These are phyloP conservation scores for Solanum piurae DNA, from an alignment of 257 asterid species.

Conservation along the genomic window DNA sequence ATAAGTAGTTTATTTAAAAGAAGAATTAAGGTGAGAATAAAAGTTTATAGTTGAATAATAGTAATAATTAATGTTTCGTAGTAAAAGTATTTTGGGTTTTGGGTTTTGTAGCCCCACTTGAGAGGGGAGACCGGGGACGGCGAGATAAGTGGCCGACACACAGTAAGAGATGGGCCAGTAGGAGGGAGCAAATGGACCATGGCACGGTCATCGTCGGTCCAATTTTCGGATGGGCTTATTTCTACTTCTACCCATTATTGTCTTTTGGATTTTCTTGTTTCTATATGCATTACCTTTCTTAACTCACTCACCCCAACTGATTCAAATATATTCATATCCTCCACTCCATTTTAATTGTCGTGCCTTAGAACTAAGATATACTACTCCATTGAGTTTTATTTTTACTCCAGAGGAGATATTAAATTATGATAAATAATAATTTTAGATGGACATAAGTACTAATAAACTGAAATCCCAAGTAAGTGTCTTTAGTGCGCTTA, in stretches of 20 bases:
- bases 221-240: not conserved
- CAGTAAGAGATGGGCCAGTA: not conserved
- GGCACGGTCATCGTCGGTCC: conserved; percentile 4
- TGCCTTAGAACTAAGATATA: not conserved
- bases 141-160: conserved; percentile 4
- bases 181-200: conserved; percentile 4
- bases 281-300: not conserved
- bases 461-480: not conserved
- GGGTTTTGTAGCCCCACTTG: conserved; percentile 4
- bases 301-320: not conserved
- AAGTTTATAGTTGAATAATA: not conserved
- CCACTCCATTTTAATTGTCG: not conserved
- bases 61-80: not conserved
- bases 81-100: not conserved
- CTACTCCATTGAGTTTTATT: not conserved
- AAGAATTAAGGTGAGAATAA: not conserved
- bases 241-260: not conserved
- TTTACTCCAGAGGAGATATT: not conserved
- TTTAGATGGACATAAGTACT: not conserved
- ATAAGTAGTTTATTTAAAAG: not conserved
- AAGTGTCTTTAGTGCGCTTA: not conserved
- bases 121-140: conserved; percentile 6
- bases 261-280: not conserved
- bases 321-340: not conserved
- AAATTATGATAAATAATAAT: not conserved